Evolutionary conservation across 257 asterid genomes (phyloP), one percentile per base, ranked within the genome.

Genomic region (Salvia splendens): DNA sequence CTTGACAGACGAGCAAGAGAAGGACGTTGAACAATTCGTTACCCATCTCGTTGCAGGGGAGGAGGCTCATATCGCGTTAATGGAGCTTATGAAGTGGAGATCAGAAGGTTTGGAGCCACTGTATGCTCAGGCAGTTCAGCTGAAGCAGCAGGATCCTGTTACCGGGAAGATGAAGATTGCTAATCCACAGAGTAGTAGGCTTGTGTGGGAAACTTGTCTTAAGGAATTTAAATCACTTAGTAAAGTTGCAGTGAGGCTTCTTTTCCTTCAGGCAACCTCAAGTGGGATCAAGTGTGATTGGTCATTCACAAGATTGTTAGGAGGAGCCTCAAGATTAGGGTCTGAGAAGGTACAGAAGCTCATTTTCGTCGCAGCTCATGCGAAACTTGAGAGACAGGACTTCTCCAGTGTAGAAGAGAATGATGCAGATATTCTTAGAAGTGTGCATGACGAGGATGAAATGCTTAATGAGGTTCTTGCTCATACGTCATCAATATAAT

Each of bases 1-100:
- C 75, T 71, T 91, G 82, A 87, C 95, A 11, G 75, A 77, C 4
- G 92, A 91, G 32, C 97, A 88, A 73, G 97, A 84, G 74, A 86
- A 88, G 67, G 97, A 91, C 43, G 87, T 91, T 10, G 95, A 91
- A 57, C 77, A 71, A 70, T 85, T 91, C 56, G 81, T 91, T 32
- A 81, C 88, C 0, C 73, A 91, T 8, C 74, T 91, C 20, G 94
- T 86, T 12, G 72, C 97, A 0, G 72, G 77, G 51, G 97, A 91
- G 67, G 97, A 91, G 75, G 86, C 86, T 65, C 92, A 77, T 46
- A 66, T 77, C 67, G 96, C 90, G 7, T 62, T 91, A 28, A 83
- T 82, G 97, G 97, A 91, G 47, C 96, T 91, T 42, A 86, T 81
- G 97, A 91, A 83, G 77, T 91, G 97, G 97, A 81, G 95, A 59